phyloP scores from a whole-genome alignment of 768 basidiomycete genomes.

The Hemileccinum rubropunctum region DNA sequence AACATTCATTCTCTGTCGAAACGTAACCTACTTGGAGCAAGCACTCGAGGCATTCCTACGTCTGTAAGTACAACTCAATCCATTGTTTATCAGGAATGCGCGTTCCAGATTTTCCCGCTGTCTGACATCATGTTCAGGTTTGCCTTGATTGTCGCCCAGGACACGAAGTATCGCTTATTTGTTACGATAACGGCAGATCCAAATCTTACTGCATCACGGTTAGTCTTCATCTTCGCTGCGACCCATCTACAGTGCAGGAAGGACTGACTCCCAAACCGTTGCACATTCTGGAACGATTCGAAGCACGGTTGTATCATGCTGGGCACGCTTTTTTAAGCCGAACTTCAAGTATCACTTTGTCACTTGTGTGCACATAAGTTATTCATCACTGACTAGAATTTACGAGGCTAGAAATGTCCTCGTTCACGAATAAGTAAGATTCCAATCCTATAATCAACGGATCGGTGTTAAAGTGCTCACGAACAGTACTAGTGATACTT shows the following conservation, averaged over 20 bases:
- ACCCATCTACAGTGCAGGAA: conserved; percentile 4
- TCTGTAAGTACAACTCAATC: background rate
- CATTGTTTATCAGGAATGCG: background rate
- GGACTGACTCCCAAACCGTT: conserved; percentile 4
- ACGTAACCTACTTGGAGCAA: background rate
- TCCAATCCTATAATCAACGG: background rate
- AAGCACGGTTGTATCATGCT: background rate
- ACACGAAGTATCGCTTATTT: background rate
- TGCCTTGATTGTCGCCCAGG: background rate
- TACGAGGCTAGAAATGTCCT: conserved; percentile 4
- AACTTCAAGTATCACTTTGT: background rate
- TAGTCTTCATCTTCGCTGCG: background rate
- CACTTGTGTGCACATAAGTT: background rate
- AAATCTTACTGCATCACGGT: conserved; percentile 16
- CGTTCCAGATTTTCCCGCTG: background rate
- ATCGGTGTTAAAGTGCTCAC: background rate
- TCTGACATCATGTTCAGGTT: background rate
- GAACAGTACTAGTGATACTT: background rate
- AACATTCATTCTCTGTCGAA: background rate
- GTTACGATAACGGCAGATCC: background rate
- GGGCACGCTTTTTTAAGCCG: conserved; percentile 10
- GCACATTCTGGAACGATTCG: conserved; percentile 6
- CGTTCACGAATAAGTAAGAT: conserved; percentile 9
- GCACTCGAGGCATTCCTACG: background rate
- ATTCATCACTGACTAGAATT: background rate